These are phyloP conservation scores for Russula vinacea DNA, from an alignment of 768 basidiomycete genomes.

Conservation along the genomic window DNA sequence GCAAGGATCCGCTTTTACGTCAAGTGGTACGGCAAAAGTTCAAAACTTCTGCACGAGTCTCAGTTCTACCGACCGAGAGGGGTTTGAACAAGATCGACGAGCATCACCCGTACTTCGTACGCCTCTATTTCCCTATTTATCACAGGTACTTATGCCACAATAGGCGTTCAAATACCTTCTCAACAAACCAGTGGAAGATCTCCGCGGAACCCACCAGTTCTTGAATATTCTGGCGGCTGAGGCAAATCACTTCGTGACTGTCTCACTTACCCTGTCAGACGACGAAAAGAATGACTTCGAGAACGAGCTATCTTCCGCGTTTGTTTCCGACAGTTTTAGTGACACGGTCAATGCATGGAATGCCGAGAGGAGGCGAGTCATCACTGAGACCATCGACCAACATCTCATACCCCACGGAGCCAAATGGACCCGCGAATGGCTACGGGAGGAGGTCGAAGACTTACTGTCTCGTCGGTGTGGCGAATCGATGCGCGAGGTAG, in stretches of 20 bases:
- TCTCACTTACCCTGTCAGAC: conserved; percentile 64
- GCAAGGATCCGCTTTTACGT: conserved; percentile 86
- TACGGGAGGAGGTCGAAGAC: conserved; percentile 90
- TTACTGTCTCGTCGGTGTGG: conserved; percentile 66
- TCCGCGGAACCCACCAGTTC: conserved; percentile 76
- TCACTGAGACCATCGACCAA: conserved; percentile 74
- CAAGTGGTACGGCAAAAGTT: conserved; percentile 73
- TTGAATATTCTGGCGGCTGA: conserved; percentile 90
- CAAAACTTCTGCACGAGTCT: conserved; percentile 68
- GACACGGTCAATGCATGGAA: conserved; percentile 92
- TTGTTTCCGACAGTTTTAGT: conserved; percentile 79
- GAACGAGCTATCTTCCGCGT: conserved; percentile 72
- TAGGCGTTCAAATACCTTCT: conserved; percentile 95
- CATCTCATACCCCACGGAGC: conserved; percentile 79
- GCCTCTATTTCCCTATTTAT: conserved; percentile 33
- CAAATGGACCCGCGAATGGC: conserved; percentile 87
- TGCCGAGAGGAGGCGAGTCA: conserved; percentile 70
- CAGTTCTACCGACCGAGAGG: conserved; percentile 82
- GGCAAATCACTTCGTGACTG: conserved; percentile 77
- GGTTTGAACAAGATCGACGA: conserved; percentile 77
- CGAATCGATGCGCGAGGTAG: conserved; percentile 64
- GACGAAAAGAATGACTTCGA: conserved; percentile 66
- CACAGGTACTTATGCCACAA: conserved; percentile 13
- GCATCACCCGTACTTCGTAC: conserved; percentile 65
- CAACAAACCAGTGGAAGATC: conserved; percentile 67